Percentiles rank a stretch among this genome's conserved stretches.
Conservation (phyloP, 140 eudicot genomes). For the Bidens hawaiensis region DNA sequence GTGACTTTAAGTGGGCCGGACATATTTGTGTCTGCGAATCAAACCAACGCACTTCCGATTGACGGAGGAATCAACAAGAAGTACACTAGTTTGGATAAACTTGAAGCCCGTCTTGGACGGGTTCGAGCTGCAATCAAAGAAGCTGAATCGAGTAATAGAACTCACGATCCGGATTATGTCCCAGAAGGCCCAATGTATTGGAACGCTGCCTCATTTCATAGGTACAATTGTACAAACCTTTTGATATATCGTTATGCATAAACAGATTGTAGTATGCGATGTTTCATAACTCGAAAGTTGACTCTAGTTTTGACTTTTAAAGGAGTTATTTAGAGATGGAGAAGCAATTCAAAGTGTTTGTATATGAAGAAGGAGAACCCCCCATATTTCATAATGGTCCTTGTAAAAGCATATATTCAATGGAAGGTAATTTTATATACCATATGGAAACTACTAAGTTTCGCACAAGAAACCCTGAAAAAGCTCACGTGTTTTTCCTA, state of each 20-base stretch:
- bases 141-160: conserved; percentile 32
- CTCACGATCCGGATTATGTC: conserved; percentile 56
- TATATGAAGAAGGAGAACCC: conserved; percentile 89
- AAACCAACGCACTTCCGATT: conserved; percentile 20
- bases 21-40: conserved; percentile 12
- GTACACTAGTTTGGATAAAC: conserved; percentile 48
- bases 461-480: conserved; percentile 60
- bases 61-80: conserved; percentile 21
- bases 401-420: conserved; percentile 77
- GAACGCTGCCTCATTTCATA: conserved; percentile 68
- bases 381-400: conserved; percentile 92
- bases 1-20: conserved; percentile 23
- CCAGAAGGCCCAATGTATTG: conserved; percentile 86
- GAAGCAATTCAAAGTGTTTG: conserved; percentile 63
- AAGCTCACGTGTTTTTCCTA: conserved; percentile 70
- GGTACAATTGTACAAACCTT: conserved; percentile 43
- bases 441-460: conserved; percentile 61
- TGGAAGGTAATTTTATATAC: conserved; percentile 84
- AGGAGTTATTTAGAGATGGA: conserved; percentile 97
- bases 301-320: conserved; percentile 11
- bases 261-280: neutral
- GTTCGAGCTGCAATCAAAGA: conserved; percentile 74
- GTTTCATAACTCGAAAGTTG: neutral
- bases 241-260: neutral
- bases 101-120: conserved; percentile 58